Conservation (phyloP, 1,284 basidiomycete genomes). For the Lentinula novae-zelandiae region DNA sequence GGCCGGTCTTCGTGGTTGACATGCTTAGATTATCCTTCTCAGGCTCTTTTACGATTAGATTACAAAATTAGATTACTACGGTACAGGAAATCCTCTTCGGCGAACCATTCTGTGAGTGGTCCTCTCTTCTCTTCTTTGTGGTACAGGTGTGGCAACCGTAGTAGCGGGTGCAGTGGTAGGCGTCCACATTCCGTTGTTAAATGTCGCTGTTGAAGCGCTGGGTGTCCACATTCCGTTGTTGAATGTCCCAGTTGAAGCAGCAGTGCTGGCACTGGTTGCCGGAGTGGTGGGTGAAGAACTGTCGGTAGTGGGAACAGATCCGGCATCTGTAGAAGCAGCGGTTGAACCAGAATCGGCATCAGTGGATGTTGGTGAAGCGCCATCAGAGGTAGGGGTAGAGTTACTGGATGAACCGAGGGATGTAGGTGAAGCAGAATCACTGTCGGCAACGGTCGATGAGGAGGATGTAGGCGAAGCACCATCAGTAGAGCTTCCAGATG, state of each 20-base stretch:
- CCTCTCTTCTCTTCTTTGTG: neutral
- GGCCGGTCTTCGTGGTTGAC: no score
- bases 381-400: neutral
- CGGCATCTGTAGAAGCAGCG: neutral
- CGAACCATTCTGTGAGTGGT: neutral
- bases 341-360: neutral
- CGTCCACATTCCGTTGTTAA: constrained; percentile 5
- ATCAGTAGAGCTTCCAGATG: neutral
- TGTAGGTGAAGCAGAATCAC: neutral
- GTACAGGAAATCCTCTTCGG: neutral
- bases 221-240: constrained; percentile 6
- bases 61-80: no score
- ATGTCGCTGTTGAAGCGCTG: neutral
- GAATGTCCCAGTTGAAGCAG: neutral
- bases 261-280: neutral
- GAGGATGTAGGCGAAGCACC: neutral
- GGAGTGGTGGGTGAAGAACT: neutral
- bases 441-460: neutral
- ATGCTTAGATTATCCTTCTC: no score
- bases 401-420: neutral
- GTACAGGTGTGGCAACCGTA: neutral
- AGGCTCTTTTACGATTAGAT: no score
- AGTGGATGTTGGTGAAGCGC: neutral
- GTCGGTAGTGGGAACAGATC: neutral
- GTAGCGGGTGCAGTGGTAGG: neutral